Base-by-base conservation (phyloP, 192 early-diverging fungal species). In the Entrophospora sp. region DNA sequence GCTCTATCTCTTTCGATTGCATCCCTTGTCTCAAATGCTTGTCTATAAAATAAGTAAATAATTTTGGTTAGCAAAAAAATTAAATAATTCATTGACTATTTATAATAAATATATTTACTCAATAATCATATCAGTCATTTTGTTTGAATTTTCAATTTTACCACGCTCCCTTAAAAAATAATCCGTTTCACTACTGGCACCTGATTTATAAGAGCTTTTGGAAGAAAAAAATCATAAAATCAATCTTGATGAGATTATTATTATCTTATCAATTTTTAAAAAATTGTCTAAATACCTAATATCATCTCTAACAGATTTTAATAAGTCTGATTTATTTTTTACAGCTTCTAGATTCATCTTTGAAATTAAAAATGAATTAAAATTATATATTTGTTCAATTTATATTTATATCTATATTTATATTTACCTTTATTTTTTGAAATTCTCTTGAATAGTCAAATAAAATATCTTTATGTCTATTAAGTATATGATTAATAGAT, bases 391-490 rank as follows among this genome's bases (percentile, higher is more conserved):
- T 30, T 52, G 31, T 31, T 46, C 1, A 32, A 31, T 7, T 60
- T 31, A 57, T 24, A 18, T 8, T 36, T 38, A 30, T 22, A 20
- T 34, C 14, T 44, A 13, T 37, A 14, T 36, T 58, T n/a, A 28
- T 59, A 43, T 13, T 28, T 77, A 87, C 86, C 72, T 85, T 86
- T 53, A 82, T 84, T 60, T 81, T 83, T 57, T 84, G 79, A 70
- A 87, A 90, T 61, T 92, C 90, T 55, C 83, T 87, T n/a, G 79
- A 81, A 67, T 85, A 90, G 61, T 92, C 88, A 59, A 86, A 89
- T 7, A 88, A 71, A 40, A 89, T 91, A 53, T 91, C 88, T 24
- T 84, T 76, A 61, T 92, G 89, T 34, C 88, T 68, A 69, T 90
- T 86, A 0, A 92, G 69, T 70, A 88, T 75, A 64, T 89, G 89